Base-by-base conservation (phyloP, 768 basidiomycete species). In the Imleria badia region DNA sequence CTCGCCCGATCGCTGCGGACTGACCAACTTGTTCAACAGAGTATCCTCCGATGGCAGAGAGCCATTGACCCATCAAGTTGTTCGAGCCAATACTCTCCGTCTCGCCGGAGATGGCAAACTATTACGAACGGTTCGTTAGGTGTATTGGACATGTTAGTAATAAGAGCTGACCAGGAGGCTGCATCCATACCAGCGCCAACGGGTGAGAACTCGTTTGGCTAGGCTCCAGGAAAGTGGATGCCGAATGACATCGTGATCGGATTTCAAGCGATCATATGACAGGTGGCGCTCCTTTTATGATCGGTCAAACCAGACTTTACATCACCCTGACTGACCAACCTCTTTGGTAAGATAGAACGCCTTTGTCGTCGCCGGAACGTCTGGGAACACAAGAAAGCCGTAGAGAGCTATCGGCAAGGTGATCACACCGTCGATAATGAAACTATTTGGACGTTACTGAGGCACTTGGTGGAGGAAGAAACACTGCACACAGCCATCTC, bases 31-130 rank as follows among this genome's bases (percentile, higher is more conserved):
- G 83, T 57, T 84, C 81, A 5, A 87, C 79, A 12, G 82, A 79
- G 62, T 81, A 87, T 6, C 80, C 81, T 10, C 83, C 81, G 14
- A 81, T 76, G 13, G 81, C 77, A 60, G 83, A 82, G 40, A 87
- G 73, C 81, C 83, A 86, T 65, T 86, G 85, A 11, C 85, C 84
- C 86, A 87, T 87, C 36, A 87, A 68, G 69, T 86, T 86, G 62
- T 86, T 87, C 19, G 82, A 83, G 6, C 84, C 83, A 50, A 87
- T 82, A 59, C 81, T 81, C 62, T 87, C 86, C 1, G 82, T 81
- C 66, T 87, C 84, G 3, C 84, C 86, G 8, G 81, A 86, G 23
- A 84, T 73, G 11, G 81, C 81, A 61, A 87, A 87, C 85, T 85
- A n/a, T 46, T 42, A 17, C 35, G 20, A 22, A 33, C 22, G 1